Evolutionary conservation across 148 eudicot genomes (phyloP).

Genomic region (Rhododendron kiyosumense): DNA sequence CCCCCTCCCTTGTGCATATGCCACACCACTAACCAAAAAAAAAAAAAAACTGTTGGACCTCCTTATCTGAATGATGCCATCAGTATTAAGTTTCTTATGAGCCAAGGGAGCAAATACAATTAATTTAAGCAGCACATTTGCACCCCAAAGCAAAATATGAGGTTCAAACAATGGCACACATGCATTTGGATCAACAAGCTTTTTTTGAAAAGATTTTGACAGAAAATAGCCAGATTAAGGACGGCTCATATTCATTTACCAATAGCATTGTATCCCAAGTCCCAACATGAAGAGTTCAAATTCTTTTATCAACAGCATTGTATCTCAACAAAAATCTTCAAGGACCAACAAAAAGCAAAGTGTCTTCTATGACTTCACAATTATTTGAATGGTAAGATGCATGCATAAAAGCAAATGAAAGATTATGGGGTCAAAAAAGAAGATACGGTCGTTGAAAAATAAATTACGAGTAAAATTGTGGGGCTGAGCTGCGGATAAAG

Average conservation of each 20-base stretch:
- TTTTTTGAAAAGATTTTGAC: neutral
- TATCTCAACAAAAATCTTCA: neutral
- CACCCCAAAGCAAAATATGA: neutral
- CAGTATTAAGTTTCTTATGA: neutral
- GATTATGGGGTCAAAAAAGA: neutral
- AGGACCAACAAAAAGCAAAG: neutral
- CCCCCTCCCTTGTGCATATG: neutral
- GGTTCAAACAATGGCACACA: neutral
- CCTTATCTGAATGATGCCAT: neutral
- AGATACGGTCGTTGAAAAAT: neutral
- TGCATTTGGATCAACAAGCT: neutral
- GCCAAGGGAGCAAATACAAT: neutral
- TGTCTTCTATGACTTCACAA: neutral
- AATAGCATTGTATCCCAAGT: neutral
- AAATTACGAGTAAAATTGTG: neutral
- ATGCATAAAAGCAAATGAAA: neutral
- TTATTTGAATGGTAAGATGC: neutral
- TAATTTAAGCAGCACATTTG: neutral
- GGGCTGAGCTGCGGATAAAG: neutral
- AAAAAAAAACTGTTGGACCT: neutral
- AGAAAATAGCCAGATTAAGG: neutral
- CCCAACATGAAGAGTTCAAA: neutral
- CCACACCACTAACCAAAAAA: neutral
- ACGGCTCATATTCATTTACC: neutral
- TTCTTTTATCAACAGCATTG: neutral